Percentiles rank a stretch among this genome's conserved stretches.
phyloP scores from a whole-genome alignment of 2,329 filamentous ascomycete species.

The Fusarium hainanense region DNA sequence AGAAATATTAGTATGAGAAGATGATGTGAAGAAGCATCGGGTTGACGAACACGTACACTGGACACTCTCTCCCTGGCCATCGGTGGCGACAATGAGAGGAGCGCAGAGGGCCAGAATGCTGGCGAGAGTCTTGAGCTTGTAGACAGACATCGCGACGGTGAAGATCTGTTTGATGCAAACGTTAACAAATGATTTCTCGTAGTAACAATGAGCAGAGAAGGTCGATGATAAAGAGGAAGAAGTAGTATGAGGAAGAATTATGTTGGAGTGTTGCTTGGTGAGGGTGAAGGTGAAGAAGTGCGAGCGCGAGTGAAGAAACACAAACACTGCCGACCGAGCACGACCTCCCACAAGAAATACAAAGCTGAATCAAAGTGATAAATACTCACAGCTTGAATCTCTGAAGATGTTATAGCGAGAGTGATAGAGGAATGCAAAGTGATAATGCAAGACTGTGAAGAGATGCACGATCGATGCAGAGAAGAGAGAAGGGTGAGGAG shows the following conservation, averaged over 20 bases:
- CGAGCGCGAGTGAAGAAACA: not conserved
- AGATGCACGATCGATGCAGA: conserved; percentile 21
- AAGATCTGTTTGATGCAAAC: conserved; percentile 8
- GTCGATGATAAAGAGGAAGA: not conserved
- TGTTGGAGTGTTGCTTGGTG: not conserved
- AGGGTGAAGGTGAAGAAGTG: not conserved
- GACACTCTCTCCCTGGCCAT: conserved; percentile 30
- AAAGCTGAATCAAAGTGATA: no score
- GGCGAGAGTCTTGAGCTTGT: conserved; percentile 46
- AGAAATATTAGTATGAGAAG: conserved; percentile 4
- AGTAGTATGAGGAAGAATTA: not conserved
- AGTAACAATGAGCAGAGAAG: no score
- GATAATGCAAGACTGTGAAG: conserved; percentile 17
- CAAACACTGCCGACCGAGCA: not conserved
- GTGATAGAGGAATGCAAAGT: conserved; percentile 3
- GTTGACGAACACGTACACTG: conserved; percentile 34
- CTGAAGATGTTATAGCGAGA: conserved; percentile 17
- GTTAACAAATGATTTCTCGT: conserved; percentile 3
- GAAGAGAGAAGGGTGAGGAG: conserved; percentile 14
- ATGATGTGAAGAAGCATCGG: not conserved
- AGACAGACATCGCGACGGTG: conserved; percentile 44
- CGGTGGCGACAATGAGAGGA: conserved; percentile 32
- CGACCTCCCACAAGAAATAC: not conserved
- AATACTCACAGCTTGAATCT: conserved; percentile 27
- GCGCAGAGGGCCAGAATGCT: conserved; percentile 40